Conservation (phyloP, 2,329 filamentous ascomycete genomes). For the Xylariaceae sp. region DNA sequence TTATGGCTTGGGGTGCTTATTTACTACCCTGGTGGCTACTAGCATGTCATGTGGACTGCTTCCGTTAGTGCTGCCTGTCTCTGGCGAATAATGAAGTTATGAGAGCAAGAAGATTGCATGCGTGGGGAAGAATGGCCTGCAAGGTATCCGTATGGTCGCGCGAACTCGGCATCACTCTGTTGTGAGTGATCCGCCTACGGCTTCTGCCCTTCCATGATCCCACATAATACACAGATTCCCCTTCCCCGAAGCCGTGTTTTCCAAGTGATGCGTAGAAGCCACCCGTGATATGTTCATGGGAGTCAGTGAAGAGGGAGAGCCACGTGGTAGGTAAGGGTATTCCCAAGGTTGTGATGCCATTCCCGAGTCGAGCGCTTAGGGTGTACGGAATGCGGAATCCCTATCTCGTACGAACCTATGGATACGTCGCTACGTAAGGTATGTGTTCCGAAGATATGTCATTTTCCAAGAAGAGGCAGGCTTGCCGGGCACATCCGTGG, state of each 20-base stretch:
- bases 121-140: conserved; percentile 16
- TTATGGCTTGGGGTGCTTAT: conserved; percentile 21
- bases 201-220: conserved; percentile 8
- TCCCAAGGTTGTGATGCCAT: too few relatives aligned
- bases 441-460: too few relatives aligned
- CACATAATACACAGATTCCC: conserved; percentile 18
- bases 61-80: conserved; percentile 19
- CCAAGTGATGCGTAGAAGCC: not conserved
- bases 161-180: not conserved
- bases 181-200: conserved; percentile 7
- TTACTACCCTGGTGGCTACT: conserved; percentile 4
- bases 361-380: too few relatives aligned
- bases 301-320: too few relatives aligned
- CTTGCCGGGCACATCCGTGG: too few relatives aligned
- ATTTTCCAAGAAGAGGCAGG: too few relatives aligned
- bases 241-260: not conserved
- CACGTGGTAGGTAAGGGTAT: too few relatives aligned
- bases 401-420: too few relatives aligned
- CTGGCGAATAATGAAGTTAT: conserved; percentile 22
- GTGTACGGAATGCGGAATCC: too few relatives aligned
- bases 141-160: conserved; percentile 1
- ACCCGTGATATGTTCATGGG: too few relatives aligned
- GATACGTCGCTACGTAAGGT: too few relatives aligned
- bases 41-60: conserved; percentile 20
- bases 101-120: conserved; percentile 19